These are phyloP conservation scores for Nepenthes mirabilis DNA, from an alignment of 148 eudicot species.

Conservation along the genomic window DNA sequence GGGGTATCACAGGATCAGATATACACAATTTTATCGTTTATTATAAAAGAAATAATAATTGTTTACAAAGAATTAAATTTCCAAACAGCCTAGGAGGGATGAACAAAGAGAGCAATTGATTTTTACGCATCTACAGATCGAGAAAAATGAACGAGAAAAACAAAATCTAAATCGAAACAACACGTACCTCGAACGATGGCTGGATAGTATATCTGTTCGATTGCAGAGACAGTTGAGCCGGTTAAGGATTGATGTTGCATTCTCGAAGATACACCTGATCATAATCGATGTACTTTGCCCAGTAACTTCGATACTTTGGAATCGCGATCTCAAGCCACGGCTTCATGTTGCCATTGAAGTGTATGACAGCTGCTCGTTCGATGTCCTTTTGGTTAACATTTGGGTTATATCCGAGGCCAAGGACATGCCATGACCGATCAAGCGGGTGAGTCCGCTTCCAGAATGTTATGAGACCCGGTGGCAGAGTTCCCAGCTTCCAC, in stretches of 20 bases:
- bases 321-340: constrained; percentile 92
- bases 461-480: constrained; percentile 78
- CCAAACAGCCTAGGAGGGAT: too few relatives aligned
- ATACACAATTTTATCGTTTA: too few relatives aligned
- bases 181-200: too few relatives aligned
- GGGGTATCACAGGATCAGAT: too few relatives aligned
- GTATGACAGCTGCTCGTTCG: constrained; percentile 60
- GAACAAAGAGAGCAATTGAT: too few relatives aligned
- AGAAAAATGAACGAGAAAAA: too few relatives aligned
- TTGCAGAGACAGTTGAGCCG: too few relatives aligned
- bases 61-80: too few relatives aligned
- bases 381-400: constrained; percentile 55
- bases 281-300: constrained; percentile 58
- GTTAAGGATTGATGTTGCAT: constrained; percentile 67
- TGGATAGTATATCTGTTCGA: too few relatives aligned
- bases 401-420: constrained; percentile 80
- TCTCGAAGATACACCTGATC: constrained; percentile 56
- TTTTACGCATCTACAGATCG: too few relatives aligned
- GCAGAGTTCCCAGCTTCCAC: constrained; percentile 88
- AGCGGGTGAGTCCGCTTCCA: constrained; percentile 50
- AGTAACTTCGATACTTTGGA: constrained; percentile 53
- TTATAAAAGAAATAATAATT: too few relatives aligned
- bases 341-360: constrained; percentile 86
- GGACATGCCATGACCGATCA: constrained; percentile 67
- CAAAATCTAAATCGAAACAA: too few relatives aligned